These are phyloP conservation scores for Collybia sp. DNA, from an alignment of 768 basidiomycete species.

Conservation along the genomic window DNA sequence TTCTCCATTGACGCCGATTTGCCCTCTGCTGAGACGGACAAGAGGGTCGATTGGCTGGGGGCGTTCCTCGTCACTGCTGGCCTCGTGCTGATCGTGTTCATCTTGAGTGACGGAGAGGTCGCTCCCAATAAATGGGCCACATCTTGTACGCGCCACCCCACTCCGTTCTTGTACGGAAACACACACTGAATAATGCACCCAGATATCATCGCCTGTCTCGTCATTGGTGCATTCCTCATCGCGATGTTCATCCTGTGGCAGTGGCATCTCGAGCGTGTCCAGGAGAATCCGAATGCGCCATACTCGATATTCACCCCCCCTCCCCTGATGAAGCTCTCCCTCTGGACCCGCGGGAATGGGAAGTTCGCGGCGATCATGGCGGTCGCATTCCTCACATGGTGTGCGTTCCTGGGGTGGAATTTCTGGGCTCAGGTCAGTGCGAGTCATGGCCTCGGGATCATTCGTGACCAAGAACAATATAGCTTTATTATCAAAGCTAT, in stretches of 20 bases:
- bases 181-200: background rate
- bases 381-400: conserved; percentile 58
- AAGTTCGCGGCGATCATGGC: conserved; percentile 51
- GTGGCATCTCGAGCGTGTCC: conserved; percentile 39
- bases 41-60: conserved; percentile 71
- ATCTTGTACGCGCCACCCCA: conserved; percentile 9
- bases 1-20: conserved; percentile 60
- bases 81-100: conserved; percentile 64
- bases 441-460: conserved; percentile 27
- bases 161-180: conserved; percentile 11
- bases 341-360: conserved; percentile 59
- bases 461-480: conserved; percentile 5
- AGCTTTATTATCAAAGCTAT: conserved; percentile 76
- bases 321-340: conserved; percentile 53
- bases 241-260: conserved; percentile 61
- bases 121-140: conserved; percentile 59
- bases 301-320: conserved; percentile 32
- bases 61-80: conserved; percentile 59
- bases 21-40: conserved; percentile 33
- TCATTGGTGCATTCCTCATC: conserved; percentile 54
- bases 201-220: conserved; percentile 65
- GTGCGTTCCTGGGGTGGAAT: conserved; percentile 45
- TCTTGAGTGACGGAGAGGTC: conserved; percentile 57
- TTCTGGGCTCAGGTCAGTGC: conserved; percentile 26
- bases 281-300: conserved; percentile 3